These are phyloP conservation scores for Schizochytrium sp. DNA, from an alignment of 108 stramenopile species.

Conservation along the genomic window DNA sequence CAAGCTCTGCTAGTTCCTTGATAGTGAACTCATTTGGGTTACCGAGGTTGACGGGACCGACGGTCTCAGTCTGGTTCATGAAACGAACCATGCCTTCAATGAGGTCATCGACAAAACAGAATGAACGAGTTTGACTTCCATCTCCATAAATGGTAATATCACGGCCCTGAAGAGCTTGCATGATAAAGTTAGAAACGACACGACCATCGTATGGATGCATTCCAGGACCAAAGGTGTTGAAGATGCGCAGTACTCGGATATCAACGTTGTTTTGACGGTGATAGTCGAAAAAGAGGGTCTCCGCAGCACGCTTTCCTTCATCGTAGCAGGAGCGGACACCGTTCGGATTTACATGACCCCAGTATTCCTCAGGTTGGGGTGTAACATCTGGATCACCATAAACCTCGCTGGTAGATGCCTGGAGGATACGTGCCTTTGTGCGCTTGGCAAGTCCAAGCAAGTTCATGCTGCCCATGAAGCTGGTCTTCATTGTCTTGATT, in stretches of 20 bases:
- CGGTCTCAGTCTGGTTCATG: constrained; percentile 92
- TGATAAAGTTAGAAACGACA: constrained; percentile 98
- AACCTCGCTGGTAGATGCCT: constrained; percentile 93
- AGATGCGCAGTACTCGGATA: constrained; percentile 97
- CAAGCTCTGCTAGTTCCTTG: constrained; percentile 87
- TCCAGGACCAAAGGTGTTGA: constrained; percentile 97
- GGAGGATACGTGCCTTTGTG: constrained; percentile 89
- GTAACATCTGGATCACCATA: constrained; percentile 88
- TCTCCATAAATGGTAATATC: constrained; percentile 97
- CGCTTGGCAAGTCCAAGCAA: constrained; percentile 98
- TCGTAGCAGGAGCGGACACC: constrained; percentile 98
- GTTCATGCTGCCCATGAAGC: constrained; percentile 92
- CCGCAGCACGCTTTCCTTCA: constrained; percentile 99
- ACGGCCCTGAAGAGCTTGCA: constrained; percentile 93
- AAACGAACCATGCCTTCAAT: constrained; percentile 93
- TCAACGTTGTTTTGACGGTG: constrained; percentile 88
- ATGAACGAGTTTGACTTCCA: constrained; percentile 93
- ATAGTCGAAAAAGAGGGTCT: constrained; percentile 99
- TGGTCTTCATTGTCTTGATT: constrained; percentile 98
- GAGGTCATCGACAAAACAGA: constrained; percentile 97
- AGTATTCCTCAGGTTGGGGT: constrained; percentile 96
- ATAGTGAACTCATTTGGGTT: constrained; percentile 97
- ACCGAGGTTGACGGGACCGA: constrained; percentile 92
- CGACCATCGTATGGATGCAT: constrained; percentile 99
- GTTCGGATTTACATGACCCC: constrained; percentile 98